Conservation (phyloP, 2,329 filamentous ascomycete species). For the Phaeosphaeria sp. region DNA sequence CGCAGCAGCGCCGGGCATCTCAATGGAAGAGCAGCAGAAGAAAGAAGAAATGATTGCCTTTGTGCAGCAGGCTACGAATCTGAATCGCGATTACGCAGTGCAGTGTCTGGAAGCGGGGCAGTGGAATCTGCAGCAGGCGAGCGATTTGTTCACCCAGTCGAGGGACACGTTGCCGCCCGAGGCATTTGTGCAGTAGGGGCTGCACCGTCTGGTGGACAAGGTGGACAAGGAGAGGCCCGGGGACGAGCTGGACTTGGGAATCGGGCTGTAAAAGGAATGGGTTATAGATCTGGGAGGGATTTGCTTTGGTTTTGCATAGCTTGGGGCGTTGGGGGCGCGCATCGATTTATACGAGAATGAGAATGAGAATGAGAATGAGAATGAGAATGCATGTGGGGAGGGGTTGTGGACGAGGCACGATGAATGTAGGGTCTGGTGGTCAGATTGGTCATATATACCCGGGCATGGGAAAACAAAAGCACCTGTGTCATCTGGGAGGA, state of each 20-base stretch:
- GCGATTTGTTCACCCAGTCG: constrained; percentile 74
- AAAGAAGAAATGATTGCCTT: constrained; percentile 74
- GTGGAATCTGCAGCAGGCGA: constrained; percentile 80
- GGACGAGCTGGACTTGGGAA: neutral
- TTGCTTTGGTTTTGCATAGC: neutral
- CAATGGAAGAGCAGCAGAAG: constrained; percentile 41
- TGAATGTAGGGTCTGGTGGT: neutral
- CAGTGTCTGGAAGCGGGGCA: constrained; percentile 80
- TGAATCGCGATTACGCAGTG: constrained; percentile 79
- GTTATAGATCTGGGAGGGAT: neutral
- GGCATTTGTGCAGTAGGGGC: constrained; percentile 33
- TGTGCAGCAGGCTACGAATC: constrained; percentile 77
- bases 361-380: neutral
- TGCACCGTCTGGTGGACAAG: too few species aligned
- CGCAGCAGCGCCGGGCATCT: neutral
- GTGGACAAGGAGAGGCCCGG: too few species aligned
- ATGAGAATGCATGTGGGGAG: neutral
- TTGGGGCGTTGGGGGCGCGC: neutral
- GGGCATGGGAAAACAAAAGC: too few species aligned
- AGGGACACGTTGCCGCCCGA: constrained; percentile 62
- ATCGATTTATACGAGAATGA: neutral
- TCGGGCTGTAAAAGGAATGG: neutral
- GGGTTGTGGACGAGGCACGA: too few species aligned
- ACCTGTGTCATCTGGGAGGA: too few species aligned
- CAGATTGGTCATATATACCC: neutral